phyloP scores from a whole-genome alignment of 2,329 filamentous ascomycete species.

The Aspergillus pseudoglaucus region DNA sequence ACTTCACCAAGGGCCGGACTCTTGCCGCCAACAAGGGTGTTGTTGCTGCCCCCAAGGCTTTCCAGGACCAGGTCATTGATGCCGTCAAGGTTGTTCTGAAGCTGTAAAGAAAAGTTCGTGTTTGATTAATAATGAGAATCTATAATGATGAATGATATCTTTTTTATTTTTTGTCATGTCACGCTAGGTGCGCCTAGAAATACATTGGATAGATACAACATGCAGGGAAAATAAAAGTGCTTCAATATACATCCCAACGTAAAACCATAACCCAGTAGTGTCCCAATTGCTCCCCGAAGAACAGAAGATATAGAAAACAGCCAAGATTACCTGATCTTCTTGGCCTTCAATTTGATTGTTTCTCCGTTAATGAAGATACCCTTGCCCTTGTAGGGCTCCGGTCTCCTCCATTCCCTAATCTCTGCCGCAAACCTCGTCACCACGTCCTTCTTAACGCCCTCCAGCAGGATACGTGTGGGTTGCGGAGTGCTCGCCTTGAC shows the following conservation, averaged over 20 bases:
- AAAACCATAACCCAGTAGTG: not conserved
- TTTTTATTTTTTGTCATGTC: slow-evolving; percentile 12
- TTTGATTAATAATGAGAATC: slow-evolving; percentile 7
- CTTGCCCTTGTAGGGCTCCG: slow-evolving; percentile 99
- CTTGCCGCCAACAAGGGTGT: slow-evolving; percentile 89
- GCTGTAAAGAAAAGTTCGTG: slow-evolving; percentile 28
- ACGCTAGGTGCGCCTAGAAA: slow-evolving; percentile 27
- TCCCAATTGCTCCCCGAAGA: not conserved
- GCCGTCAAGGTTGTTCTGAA: slow-evolving; percentile 75
- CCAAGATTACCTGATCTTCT: slow-evolving; percentile 75
- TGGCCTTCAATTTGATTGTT: slow-evolving; percentile 96
- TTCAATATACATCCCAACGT: slow-evolving; percentile 1
- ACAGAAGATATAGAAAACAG: slow-evolving; percentile 3
- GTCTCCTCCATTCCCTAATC: slow-evolving; percentile 80
- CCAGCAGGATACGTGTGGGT: slow-evolving; percentile 82
- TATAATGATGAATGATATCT: not conserved
- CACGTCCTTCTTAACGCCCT: slow-evolving; percentile 78
- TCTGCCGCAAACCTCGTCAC: slow-evolving; percentile 87
- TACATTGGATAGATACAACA: slow-evolving; percentile 30
- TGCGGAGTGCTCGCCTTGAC: slow-evolving; percentile 83
- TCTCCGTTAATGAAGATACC: slow-evolving; percentile 97
- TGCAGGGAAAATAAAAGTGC: slow-evolving; percentile 11
- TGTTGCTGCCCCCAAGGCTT: slow-evolving; percentile 71
- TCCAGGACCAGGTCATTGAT: slow-evolving; percentile 69
- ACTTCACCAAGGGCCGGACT: slow-evolving; percentile 82